Evolutionary conservation across 768 basidiomycete genomes (phyloP).

Genomic region (Lepiota brunneoincarnata): DNA sequence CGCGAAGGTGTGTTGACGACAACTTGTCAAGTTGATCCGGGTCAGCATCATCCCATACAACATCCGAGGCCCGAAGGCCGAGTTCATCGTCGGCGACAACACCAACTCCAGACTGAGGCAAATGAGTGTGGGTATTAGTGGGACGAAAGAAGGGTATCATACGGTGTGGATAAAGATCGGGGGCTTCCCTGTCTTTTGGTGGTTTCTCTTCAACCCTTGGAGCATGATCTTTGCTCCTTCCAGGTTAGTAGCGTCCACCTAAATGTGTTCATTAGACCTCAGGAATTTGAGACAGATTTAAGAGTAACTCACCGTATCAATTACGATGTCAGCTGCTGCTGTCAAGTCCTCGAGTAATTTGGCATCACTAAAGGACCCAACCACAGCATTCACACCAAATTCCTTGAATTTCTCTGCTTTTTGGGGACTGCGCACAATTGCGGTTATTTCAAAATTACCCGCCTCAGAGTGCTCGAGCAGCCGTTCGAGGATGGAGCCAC

Average conservation of each 20-base stretch:
- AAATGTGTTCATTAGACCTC: neutral
- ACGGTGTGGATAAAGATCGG: slow-evolving; percentile 44
- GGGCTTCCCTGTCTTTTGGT: slow-evolving; percentile 27
- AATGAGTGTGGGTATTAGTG: neutral
- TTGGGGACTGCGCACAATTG: slow-evolving; percentile 39
- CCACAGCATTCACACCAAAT: slow-evolving; percentile 34
- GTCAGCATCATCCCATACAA: slow-evolving; percentile 50
- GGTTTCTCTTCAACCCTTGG: slow-evolving; percentile 31
- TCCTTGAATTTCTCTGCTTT: slow-evolving; percentile 42
- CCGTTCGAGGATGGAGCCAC: slow-evolving; percentile 43
- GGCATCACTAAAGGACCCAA: slow-evolving; percentile 40
- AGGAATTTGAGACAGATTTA: neutral
- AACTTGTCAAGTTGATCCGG: slow-evolving; percentile 39
- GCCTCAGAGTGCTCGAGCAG: slow-evolving; percentile 36
- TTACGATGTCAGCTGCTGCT: slow-evolving; percentile 41
- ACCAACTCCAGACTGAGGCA: slow-evolving; percentile 31
- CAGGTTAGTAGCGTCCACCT: slow-evolving; percentile 40
- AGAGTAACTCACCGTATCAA: slow-evolving; percentile 33
- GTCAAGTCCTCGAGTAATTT: slow-evolving; percentile 36
- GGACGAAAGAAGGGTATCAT: slow-evolving; percentile 15
- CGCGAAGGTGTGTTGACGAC: slow-evolving; percentile 44
- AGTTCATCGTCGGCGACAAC: slow-evolving; percentile 39
- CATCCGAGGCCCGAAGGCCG: slow-evolving; percentile 35
- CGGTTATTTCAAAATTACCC: slow-evolving; percentile 36
- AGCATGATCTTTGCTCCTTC: slow-evolving; percentile 37